Evolutionary conservation across 2,329 filamentous ascomycete species (phyloP), one percentile per base, ranked within the genome.

Genomic region (Cadophora sp.): DNA sequence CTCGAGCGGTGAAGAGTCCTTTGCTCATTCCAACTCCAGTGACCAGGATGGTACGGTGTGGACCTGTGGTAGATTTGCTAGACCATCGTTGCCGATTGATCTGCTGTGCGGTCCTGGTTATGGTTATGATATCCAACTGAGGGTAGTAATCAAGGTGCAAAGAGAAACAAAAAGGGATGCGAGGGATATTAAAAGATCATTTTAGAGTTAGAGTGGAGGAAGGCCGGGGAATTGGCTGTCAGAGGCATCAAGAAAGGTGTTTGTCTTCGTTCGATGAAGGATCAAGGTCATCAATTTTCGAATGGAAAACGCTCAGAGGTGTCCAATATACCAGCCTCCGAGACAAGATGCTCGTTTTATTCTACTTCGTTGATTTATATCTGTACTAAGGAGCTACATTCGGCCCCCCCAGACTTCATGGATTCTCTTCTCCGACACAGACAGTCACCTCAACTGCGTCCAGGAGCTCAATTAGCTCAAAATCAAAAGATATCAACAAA

Each of bases 11-110:
- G 0, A 83, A 80, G 3, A 94, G 82, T 4, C 91, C 91, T 76
- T 93, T 92, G 55, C 87, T 84, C 85, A 92, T 94, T 56, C 88
- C 87, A 2, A 93, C 83, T 1, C 92, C 91, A 0, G 91, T 93
- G 51, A 94, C 85, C 16, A 94, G 84, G 40, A 94, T 81, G 0
- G 85, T 91, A 65, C 70, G 70, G 12, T 64, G 62, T 2, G 50
- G 65, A 27, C 16, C 29, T 27, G 62, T n/a, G 6, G 4, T 40
- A 24, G 48, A 68, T 66, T 11, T 62, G 55, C 58, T 2, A 26
- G 26, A 43, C n/a, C 24, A n/a, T 60, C 34, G 24, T 55, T 68
- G 48, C 61, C n/a, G 37, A 40, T 50, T 24, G 12, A 62, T 50
- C 14, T 50, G 12, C 11, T 43, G 12, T 29, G 40, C 12, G 14